Percentiles rank a stretch among this genome's conserved stretches.
Conservation (phyloP, 345 rosid species). For the Aquilaria sinensis region DNA sequence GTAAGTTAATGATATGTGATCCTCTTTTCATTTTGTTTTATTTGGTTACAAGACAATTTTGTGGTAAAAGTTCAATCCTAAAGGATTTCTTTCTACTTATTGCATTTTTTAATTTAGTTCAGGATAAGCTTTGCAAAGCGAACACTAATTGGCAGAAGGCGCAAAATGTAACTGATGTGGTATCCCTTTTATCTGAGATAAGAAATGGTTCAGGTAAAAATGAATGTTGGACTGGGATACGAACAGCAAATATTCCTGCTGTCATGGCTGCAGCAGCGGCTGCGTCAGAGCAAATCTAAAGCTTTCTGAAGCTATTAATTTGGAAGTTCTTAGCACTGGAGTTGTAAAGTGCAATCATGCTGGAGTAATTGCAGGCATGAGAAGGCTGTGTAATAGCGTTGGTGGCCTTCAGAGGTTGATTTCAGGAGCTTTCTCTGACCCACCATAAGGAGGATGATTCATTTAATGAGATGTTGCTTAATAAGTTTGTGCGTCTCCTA, state of each 20-base stretch:
- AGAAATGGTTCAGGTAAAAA: conserved; percentile 85
- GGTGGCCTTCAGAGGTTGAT: conserved; percentile 91
- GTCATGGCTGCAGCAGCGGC: conserved; percentile 99
- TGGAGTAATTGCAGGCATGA: conserved; percentile 99
- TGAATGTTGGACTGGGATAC: conserved; percentile 82
- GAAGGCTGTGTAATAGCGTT: conserved; percentile 87
- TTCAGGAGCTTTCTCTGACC: conserved; percentile 84
- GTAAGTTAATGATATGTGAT: too few relatives aligned
- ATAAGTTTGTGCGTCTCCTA: conserved; percentile 80
- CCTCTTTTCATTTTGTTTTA: too few relatives aligned
- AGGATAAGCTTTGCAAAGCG: conserved; percentile 98
- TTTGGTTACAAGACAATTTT: too few relatives aligned
- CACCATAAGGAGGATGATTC: conserved; percentile 69
- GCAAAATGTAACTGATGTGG: conserved; percentile 79
- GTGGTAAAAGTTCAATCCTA: too few relatives aligned
- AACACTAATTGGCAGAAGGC: conserved; percentile 95
- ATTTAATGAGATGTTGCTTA: conserved; percentile 81
- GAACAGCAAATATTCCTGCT: conserved; percentile 93
- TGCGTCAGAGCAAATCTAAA: conserved; percentile 91
- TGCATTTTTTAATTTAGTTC: not conserved
- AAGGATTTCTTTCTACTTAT: too few relatives aligned
- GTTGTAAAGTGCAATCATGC: conserved; percentile 92
- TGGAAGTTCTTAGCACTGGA: conserved; percentile 95
- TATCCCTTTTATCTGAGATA: conserved; percentile 95
- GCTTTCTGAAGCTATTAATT: conserved; percentile 76